phyloP scores from a whole-genome alignment of 2,329 filamentous ascomycete genomes.

The Penicillium sclerotiorum region DNA sequence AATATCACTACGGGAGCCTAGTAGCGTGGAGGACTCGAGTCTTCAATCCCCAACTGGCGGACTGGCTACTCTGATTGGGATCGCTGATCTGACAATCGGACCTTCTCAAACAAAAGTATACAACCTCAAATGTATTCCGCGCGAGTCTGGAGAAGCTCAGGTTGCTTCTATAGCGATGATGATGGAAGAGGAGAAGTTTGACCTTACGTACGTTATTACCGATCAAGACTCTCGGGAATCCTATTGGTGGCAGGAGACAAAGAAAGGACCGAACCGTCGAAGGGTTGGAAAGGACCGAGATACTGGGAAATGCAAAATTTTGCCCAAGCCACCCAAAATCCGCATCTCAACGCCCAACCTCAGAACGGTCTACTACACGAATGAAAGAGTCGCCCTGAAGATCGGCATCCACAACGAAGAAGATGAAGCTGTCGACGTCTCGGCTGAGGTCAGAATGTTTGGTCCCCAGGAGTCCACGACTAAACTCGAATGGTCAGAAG shows the following conservation, averaged over 20 bases:
- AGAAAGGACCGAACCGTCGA: slow-evolving; percentile 38
- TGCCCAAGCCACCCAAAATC: slow-evolving; percentile 91
- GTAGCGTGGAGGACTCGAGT: slow-evolving; percentile 28
- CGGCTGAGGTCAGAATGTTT: slow-evolving; percentile 68
- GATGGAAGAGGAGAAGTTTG: slow-evolving; percentile 67
- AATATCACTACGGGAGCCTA: slow-evolving; percentile 39
- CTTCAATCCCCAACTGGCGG: slow-evolving; percentile 39
- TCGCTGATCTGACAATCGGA: slow-evolving; percentile 65
- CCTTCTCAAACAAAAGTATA: slow-evolving; percentile 71
- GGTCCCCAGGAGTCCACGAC: slow-evolving; percentile 56
- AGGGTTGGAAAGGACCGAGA: slow-evolving; percentile 50
- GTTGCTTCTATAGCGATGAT: slow-evolving; percentile 65
- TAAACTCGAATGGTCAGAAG: slow-evolving; percentile 51
- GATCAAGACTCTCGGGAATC: slow-evolving; percentile 37
- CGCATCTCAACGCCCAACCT: slow-evolving; percentile 68
- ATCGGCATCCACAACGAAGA: slow-evolving; percentile 80
- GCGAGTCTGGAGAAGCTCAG: slow-evolving; percentile 77
- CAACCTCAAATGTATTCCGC: slow-evolving; percentile 70
- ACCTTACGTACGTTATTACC: slow-evolving; percentile 66
- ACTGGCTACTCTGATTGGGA: slow-evolving; percentile 54
- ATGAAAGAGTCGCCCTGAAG: slow-evolving; percentile 71
- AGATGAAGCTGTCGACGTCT: slow-evolving; percentile 73
- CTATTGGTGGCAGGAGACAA: slow-evolving; percentile 48
- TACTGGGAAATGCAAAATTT: slow-evolving; percentile 66
- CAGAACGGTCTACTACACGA: slow-evolving; percentile 76